phyloP scores from a whole-genome alignment of 164 flowering plant species.

The Aristolochia californica region DNA sequence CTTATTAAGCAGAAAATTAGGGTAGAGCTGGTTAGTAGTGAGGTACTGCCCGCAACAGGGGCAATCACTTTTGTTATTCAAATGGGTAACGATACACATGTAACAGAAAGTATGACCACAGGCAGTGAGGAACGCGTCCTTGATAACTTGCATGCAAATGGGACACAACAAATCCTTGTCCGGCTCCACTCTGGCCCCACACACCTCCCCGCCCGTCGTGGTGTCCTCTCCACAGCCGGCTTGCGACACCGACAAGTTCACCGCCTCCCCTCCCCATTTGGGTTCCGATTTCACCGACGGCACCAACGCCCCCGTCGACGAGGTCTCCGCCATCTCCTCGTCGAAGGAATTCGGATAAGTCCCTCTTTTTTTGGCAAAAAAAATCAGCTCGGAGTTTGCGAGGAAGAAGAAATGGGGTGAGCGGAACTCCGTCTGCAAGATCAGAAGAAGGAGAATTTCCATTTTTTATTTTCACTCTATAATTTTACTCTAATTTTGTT shows the following conservation, averaged over 20 bases:
- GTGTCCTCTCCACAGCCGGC: constrained; percentile 5
- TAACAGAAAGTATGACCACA: constrained; percentile 98
- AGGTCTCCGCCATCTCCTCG: constrained; percentile 20
- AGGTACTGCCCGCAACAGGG: constrained; percentile 78
- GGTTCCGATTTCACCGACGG: constrained; percentile 47
- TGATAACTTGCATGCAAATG: constrained; percentile 90
- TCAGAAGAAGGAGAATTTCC: too few species aligned
- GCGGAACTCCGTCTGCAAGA: too few species aligned
- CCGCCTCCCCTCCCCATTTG: constrained; percentile 13
- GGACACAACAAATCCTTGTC: constrained; percentile 83
- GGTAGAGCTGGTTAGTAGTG: constrained; percentile 58
- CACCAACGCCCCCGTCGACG: constrained; percentile 44
- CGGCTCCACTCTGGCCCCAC: constrained; percentile 19
- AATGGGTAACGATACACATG: constrained; percentile 90
- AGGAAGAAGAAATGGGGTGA: too few species aligned
- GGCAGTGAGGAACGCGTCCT: constrained; percentile 84
- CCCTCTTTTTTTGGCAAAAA: too few species aligned
- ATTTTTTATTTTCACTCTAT: too few species aligned
- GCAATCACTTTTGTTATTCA: constrained; percentile 82
- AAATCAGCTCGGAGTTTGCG: too few species aligned
- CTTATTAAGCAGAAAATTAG: constrained; percentile 84
- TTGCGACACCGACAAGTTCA: not conserved
- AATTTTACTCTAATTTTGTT: too few species aligned
- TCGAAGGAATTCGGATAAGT: too few species aligned
- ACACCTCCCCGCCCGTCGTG: constrained; percentile 4